Evolutionary conservation across 805 yeast species (phyloP), one percentile per base, ranked within the genome.

Genomic region (Cyberlindnera maritima): DNA sequence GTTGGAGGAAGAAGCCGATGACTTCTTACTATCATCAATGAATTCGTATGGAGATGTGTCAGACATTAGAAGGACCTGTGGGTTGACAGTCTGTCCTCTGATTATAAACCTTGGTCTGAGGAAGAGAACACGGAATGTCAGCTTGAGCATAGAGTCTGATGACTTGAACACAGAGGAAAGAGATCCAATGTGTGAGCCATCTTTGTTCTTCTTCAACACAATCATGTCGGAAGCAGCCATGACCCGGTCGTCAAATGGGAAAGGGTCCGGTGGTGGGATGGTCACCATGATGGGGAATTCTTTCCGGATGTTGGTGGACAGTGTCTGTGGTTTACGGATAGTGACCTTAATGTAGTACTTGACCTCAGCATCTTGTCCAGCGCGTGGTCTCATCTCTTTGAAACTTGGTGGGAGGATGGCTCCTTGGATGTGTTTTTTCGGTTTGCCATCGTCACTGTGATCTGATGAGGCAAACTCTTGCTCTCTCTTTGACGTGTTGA

Each of bases 201-300:
- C 39, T 15, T 26, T 41, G 43, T 46, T 33, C 39, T 46, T 46
- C 11, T 23, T 36, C 13, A 45, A 6, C 8, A 36, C 12, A 1
- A 40, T 29, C 28, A 40, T 40, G 32, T 45, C 44, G n/a, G 44
- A 39, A 2, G 44, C 41, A 15, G 25, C 48, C 33, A 45, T 18
- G 6, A 45, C 48, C 12, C 36, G 23, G 17, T 45, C 48, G 39
- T 45, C 38, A 13, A n/a, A 39, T 8, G 48, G 48, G 18, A 45
- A 45, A n/a, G 48, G 48, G 17, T 45, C 48, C 3, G 48, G 48
- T 3, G 48, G 48, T 9, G 48, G 48, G 7, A 45, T 45, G 31
- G 44, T 40, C 17, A 45, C 44, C 7, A 7, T 17, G 4, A 45
- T 15, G 13, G 48, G 48, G 41, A 45, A 45, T 33, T 39, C 38